A percentile compares a stretch with the other conserved stretches of the same genome.
Conservation (phyloP, 805 yeast genomes). For the Kazachstania taianensis region DNA sequence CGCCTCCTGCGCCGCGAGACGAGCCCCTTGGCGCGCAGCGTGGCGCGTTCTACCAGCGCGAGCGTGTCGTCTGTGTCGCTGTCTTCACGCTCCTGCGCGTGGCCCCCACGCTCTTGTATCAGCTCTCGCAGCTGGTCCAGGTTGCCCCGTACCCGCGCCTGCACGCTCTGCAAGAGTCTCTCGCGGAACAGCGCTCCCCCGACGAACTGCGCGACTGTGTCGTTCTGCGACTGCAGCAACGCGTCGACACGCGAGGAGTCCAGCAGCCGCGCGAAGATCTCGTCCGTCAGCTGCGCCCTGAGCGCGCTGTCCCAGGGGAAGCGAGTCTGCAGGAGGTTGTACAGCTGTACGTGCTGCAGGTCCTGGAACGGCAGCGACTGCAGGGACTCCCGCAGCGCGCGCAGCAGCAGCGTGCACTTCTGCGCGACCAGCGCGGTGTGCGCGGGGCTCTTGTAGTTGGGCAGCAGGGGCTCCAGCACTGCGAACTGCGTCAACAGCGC, state of each 20-base stretch:
- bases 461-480: background rate
- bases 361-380: slow-evolving; percentile 10
- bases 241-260: background rate
- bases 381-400: background rate
- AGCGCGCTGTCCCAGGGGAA: slow-evolving; percentile 17
- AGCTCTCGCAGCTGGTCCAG: background rate
- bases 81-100: background rate
- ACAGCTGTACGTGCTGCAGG: slow-evolving; percentile 15
- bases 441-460: too few species aligned
- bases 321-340: slow-evolving; percentile 9
- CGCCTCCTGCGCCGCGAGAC: slow-evolving; percentile 1
- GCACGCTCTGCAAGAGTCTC: slow-evolving; percentile 2
- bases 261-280: background rate
- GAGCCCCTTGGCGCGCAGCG: slow-evolving; percentile 9
- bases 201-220: background rate
- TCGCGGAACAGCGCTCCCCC: background rate
- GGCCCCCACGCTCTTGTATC: background rate
- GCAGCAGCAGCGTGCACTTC: slow-evolving; percentile 9
- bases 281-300: background rate
- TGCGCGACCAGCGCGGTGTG: slow-evolving; percentile 7
- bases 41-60: slow-evolving; percentile 2
- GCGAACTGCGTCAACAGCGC: background rate
- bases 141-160: background rate
- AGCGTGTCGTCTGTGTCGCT: slow-evolving; percentile 4
- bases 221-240: background rate